Evolutionary conservation across 805 yeast genomes (phyloP).

Genomic region (Suhomyces pyralidae): DNA sequence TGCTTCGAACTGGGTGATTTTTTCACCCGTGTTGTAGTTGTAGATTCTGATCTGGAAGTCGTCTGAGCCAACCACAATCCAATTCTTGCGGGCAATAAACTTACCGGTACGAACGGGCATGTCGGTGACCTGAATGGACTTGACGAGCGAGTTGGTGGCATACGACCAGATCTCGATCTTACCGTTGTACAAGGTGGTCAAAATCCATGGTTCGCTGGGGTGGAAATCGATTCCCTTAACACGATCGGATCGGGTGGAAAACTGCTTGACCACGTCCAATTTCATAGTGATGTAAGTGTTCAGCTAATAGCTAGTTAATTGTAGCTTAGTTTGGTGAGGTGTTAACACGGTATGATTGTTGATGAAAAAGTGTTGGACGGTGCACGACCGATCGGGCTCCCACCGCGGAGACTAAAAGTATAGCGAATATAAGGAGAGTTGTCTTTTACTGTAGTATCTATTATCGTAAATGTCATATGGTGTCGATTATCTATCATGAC

Average conservation of each 20-base stretch:
- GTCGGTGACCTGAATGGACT: constrained; percentile 91
- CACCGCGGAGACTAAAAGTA: no score
- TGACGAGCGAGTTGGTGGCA: constrained; percentile 79
- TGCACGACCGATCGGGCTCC: constrained; percentile 1
- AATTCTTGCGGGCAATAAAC: constrained; percentile 92
- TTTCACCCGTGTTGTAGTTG: constrained; percentile 94
- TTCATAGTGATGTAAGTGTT: constrained; percentile 21
- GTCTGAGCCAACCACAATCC: constrained; percentile 95
- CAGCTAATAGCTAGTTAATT: no score
- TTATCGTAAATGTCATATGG: no score
- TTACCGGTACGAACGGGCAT: constrained; percentile 95
- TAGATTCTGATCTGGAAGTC: constrained; percentile 92
- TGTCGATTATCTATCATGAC: no score
- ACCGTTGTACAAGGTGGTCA: constrained; percentile 89
- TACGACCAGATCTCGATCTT: constrained; percentile 91
- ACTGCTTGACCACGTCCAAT: constrained; percentile 62
- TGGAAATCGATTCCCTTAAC: constrained; percentile 98
- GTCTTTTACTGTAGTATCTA: no score
- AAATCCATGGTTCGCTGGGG: constrained; percentile 96
- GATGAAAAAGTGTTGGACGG: constrained; percentile 4
- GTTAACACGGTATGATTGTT: constrained; percentile 13
- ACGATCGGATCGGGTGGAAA: constrained; percentile 90
- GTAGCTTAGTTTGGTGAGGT: not conserved
- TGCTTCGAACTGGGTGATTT: constrained; percentile 92
- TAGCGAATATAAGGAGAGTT: no score